phyloP scores from a whole-genome alignment of 129 eudicot genomes.

The Flaveria robusta region DNA sequence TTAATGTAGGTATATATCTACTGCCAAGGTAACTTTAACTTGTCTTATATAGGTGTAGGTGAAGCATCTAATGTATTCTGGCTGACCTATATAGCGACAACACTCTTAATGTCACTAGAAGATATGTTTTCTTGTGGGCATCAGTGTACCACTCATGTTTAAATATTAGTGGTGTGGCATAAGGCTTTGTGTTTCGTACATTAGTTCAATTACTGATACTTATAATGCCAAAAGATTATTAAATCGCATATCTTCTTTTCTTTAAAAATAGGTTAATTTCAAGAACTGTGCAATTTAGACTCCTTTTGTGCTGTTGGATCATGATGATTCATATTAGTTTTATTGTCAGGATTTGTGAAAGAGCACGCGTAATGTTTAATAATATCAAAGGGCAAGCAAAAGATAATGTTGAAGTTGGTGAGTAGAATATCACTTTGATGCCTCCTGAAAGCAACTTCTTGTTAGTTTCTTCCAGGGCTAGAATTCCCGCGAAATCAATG shows the following conservation, averaged over 20 bases:
- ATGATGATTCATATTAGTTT: too few relatives aligned
- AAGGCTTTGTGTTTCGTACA: too few relatives aligned
- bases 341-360: too few relatives aligned
- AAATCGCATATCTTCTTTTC: too few relatives aligned
- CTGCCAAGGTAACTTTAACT: neutral
- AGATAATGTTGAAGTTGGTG: slow-evolving; percentile 3
- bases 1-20: neutral
- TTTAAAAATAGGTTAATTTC: too few relatives aligned
- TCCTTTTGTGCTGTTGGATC: too few relatives aligned
- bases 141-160: too few relatives aligned
- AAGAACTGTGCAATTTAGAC: too few relatives aligned
- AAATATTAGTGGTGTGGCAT: too few relatives aligned
- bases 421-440: slow-evolving; percentile 40
- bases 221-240: too few relatives aligned
- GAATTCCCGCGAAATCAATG: slow-evolving; percentile 59
- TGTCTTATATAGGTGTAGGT: neutral
- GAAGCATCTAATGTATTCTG: neutral
- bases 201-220: too few relatives aligned
- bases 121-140: too few relatives aligned
- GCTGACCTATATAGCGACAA: neutral
- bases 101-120: neutral
- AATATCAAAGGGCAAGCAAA: neutral
- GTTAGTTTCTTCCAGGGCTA: slow-evolving; percentile 53
- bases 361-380: neutral
- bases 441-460: slow-evolving; percentile 49